Evolutionary conservation across 176 grass and related monocot genomes (phyloP), one percentile per base, ranked within the genome.

Genomic region (Phoenix dactylifera): DNA sequence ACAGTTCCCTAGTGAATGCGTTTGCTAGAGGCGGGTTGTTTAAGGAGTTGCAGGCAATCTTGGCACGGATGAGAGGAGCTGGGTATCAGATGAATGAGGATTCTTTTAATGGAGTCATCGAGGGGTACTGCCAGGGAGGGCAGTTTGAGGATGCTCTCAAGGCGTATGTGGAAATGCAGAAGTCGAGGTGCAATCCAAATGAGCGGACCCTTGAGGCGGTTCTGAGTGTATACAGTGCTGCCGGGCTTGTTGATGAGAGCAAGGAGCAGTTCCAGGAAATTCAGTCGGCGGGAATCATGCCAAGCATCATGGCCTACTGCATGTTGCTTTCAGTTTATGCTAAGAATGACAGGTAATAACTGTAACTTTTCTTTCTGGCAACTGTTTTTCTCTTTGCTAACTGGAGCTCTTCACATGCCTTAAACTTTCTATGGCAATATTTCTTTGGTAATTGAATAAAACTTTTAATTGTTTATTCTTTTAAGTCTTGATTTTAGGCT

Each of bases 231-330:
- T 97, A 97, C 58, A 91, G 81, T 87, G 88, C 80, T 68, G 92
- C 87, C 2, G 87, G 88, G 20, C 76, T 97, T 60, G 68, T 83
- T 53, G 87, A 88, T 66, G 92, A 91, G 73, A 88, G 87, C 76
- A 97, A 79, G 72, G 92, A 97, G 70, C 87, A 91, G 78, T 97
- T 97, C 68, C 75, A 91, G 72, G 93, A 97, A 65, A 76, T 97
- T 63, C 68, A 51, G 62, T 78, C 81, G 0, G 67, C 72, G 1
- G 79, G 80, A 39, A 63, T 76, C 3, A 20, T 73, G 20, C 93
- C 93, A 28, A 91, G 84, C 55, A 66, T 91, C 24, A 71, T 83
- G 65, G 78, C 93, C 49, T 85, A 83, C 65, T 91, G 93, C 81
- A 88, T 85, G 83, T 85, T 97, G 87, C 63, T 91, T 16, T 90